Evolutionary conservation across 164 flowering plant genomes (phyloP), one percentile per base, ranked within the genome.

Genomic region (Hamamelis virginiana): DNA sequence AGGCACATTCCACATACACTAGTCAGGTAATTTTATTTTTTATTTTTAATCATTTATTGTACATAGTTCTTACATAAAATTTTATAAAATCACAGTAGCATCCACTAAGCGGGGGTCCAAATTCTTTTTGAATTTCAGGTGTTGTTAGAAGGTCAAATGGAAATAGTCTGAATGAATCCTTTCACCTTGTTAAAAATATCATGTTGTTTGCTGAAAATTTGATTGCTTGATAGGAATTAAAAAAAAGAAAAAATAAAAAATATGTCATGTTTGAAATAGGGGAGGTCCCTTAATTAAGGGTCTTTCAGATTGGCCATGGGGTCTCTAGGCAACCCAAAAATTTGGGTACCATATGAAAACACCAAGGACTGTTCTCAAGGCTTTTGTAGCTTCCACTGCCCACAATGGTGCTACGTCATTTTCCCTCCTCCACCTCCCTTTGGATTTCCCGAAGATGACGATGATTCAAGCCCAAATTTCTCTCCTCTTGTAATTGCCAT

Each of bases 351-450:
- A 19, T 87, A 86, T 60, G 72, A 78, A 9, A 81, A 73, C 71
- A 67, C 53, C 67, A 89, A 77, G 51, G 96, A 94, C 64, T 94
- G 98, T 68, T 79, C 93, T 13, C 81, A 78, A 71, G 91, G 90
- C 13, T 75, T 91, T 50, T 94, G 97, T 66, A 87, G 84, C 72
- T 46, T 81, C 19, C 80, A 83, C 66, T 94, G 98, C 56, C 98
- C 91, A 8, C 96, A 89, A 65, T 91, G 88, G 87, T 94, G 98
- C 77, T 81, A 86, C 77, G 59, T 84, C 22, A 76, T 83, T 66
- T 79, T 74, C 78, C 89, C 95, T 46, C 98, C 97, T 66, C 96
- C 97, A 6, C 92, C 96, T 38, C 86, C 90, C 0, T 62, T 78
- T 21, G 76, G 51, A 21, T 82, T 76, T 65, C 66, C 76, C 41